Conservation (phyloP, 2,329 filamentous ascomycete genomes). For the Fusarium siculi region DNA sequence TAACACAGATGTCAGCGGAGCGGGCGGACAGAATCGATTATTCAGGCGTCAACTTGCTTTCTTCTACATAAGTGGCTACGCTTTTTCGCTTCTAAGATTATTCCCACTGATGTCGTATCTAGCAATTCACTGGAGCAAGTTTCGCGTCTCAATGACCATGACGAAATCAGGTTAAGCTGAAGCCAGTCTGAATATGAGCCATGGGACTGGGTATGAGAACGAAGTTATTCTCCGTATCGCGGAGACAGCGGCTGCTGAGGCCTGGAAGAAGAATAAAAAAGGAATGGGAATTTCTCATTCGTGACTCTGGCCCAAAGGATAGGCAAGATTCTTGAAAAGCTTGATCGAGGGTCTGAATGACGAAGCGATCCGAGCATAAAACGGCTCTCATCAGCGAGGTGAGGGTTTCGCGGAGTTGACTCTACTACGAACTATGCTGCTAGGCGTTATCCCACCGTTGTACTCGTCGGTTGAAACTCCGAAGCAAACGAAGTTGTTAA, state of each 20-base stretch:
- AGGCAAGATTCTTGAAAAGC: neutral
- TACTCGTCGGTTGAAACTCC: conserved; percentile 7
- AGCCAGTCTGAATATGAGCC: neutral
- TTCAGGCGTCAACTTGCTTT: neutral
- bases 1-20: neutral
- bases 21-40: neutral
- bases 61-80: conserved; percentile 49
- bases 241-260: neutral
- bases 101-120: conserved; percentile 40
- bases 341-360: neutral
- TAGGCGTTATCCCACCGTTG: neutral
- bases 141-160: neutral
- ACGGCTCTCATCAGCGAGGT: neutral
- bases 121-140: neutral
- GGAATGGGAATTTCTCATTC: neutral
- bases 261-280: conserved; percentile 5
- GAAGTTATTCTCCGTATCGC: neutral
- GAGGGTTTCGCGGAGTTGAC: neutral
- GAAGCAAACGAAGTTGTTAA: neutral
- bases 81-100: conserved; percentile 49
- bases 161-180: neutral
- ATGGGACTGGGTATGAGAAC: conserved; percentile 18
- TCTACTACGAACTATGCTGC: neutral
- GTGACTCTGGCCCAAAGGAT: neutral
- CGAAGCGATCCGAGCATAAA: accelerated